phyloP scores from a whole-genome alignment of 192 early-diverging fungal genomes.

The Coemansia sp. region DNA sequence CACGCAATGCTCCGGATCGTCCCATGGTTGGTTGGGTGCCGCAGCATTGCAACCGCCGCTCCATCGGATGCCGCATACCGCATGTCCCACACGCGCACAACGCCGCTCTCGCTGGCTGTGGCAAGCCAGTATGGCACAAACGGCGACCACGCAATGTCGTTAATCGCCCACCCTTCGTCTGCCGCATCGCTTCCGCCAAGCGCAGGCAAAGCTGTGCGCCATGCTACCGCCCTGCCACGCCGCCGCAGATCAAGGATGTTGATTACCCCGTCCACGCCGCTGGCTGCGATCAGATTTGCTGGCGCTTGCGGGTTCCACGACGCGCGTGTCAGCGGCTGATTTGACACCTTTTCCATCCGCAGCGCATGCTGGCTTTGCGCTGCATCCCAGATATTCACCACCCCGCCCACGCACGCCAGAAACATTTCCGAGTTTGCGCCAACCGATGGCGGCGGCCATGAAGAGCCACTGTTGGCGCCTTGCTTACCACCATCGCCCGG shows the following conservation, averaged over 20 bases:
- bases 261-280: slow-evolving; percentile 37
- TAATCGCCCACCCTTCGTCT: slow-evolving; percentile 38
- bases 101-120: slow-evolving; percentile 60
- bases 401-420: slow-evolving; percentile 47
- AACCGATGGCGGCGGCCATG: slow-evolving; percentile 34
- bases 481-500: not conserved
- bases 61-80: slow-evolving; percentile 59
- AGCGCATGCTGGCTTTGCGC: slow-evolving; percentile 36
- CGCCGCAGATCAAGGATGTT: slow-evolving; percentile 52
- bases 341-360: slow-evolving; percentile 46
- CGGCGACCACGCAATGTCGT: slow-evolving; percentile 68
- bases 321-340: slow-evolving; percentile 39
- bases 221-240: slow-evolving; percentile 57
- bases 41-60: slow-evolving; percentile 24
- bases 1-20: slow-evolving; percentile 55
- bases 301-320: slow-evolving; percentile 48
- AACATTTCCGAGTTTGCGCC: slow-evolving; percentile 32
- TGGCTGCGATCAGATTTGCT: slow-evolving; percentile 41
- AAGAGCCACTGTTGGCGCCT: not conserved
- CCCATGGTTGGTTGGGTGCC: slow-evolving; percentile 34
- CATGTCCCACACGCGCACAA: slow-evolving; percentile 73
- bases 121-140: slow-evolving; percentile 81
- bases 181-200: not conserved
- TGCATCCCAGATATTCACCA: slow-evolving; percentile 56
- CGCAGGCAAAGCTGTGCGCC: slow-evolving; percentile 46